Percentiles rank a stretch among this genome's conserved stretches.
Evolutionary conservation across 805 yeast species (phyloP).

Genomic region (Teunomyces stri): DNA sequence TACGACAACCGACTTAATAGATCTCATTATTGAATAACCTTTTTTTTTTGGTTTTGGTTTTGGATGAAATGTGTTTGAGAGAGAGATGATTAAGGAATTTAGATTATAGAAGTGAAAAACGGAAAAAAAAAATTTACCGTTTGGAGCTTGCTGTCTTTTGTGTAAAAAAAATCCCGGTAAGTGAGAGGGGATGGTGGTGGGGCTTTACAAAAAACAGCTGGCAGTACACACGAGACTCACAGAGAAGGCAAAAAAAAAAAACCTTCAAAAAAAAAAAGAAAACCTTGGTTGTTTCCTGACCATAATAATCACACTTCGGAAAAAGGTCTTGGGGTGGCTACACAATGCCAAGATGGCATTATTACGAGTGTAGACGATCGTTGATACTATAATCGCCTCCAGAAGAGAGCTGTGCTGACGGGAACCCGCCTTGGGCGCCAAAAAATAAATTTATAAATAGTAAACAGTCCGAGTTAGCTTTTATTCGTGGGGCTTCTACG

Average conservation of each 20-base stretch:
- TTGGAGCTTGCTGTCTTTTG: not conserved
- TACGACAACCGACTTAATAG: constrained; percentile 88
- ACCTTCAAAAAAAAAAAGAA: too few relatives aligned
- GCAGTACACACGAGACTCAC: not conserved
- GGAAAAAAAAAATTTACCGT: not conserved
- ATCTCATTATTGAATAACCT: constrained; percentile 58
- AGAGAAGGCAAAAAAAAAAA: not conserved
- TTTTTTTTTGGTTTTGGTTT: not conserved
- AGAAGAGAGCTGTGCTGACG: too few relatives aligned
- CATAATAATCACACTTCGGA: too few relatives aligned
- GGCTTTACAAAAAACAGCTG: not conserved
- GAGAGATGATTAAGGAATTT: not conserved
- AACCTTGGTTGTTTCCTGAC: too few relatives aligned
- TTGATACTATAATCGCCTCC: too few relatives aligned
- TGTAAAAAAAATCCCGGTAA: not conserved
- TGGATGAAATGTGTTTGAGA: not conserved
- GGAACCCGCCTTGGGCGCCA: too few relatives aligned
- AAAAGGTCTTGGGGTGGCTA: too few relatives aligned
- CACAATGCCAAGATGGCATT: too few relatives aligned
- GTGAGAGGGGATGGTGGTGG: not conserved
- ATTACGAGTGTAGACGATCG: too few relatives aligned
- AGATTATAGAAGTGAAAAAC: not conserved
- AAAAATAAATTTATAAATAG: too few relatives aligned
- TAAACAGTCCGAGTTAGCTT: too few relatives aligned
- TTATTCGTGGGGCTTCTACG: too few relatives aligned